These are phyloP conservation scores for Selaginella moellendorffii DNA, from an alignment of 75 land plant species.

Conservation along the genomic window DNA sequence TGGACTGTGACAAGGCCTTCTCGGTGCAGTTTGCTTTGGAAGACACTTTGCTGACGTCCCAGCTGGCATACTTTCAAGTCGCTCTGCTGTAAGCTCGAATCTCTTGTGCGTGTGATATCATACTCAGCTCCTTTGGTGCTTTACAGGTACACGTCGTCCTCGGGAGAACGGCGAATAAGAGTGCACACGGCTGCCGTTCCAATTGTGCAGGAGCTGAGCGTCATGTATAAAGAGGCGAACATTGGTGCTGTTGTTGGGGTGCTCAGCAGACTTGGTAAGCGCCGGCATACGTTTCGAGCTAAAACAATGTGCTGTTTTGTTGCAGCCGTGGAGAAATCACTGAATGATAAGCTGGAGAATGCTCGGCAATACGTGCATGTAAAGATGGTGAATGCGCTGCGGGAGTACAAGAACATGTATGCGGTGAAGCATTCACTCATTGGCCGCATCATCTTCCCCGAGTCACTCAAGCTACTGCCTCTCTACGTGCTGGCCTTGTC, in stretches of 20 bases:
- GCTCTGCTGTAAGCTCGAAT: slow-evolving; percentile 82
- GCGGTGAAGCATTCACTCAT: slow-evolving; percentile 69
- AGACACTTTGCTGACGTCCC: slow-evolving; percentile 73
- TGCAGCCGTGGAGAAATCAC: slow-evolving; percentile 85
- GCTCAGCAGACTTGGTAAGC: slow-evolving; percentile 65
- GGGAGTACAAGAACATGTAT: slow-evolving; percentile 76
- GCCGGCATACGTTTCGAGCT: too few relatives aligned
- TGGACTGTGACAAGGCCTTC: slow-evolving; percentile 97
- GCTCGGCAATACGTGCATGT: slow-evolving; percentile 58
- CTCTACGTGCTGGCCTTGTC: slow-evolving; percentile 57
- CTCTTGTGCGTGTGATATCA: slow-evolving; percentile 1
- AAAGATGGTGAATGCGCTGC: slow-evolving; percentile 54
- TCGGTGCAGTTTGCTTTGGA: slow-evolving; percentile 82
- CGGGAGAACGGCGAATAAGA: slow-evolving; percentile 91
- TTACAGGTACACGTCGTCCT: slow-evolving; percentile 74
- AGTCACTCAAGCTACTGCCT: slow-evolving; percentile 64
- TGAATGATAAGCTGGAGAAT: slow-evolving; percentile 69
- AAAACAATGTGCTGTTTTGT: not conserved
- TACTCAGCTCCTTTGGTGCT: slow-evolving; percentile 5
- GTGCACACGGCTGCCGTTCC: slow-evolving; percentile 91
- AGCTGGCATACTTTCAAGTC: slow-evolving; percentile 85
- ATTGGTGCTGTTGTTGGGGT: slow-evolving; percentile 65
- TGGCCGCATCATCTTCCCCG: slow-evolving; percentile 81
- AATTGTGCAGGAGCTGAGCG: slow-evolving; percentile 63
- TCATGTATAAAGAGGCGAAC: slow-evolving; percentile 86